These are phyloP conservation scores for Tausonia pullulans DNA, from an alignment of 1,284 basidiomycete species.

Conservation along the genomic window DNA sequence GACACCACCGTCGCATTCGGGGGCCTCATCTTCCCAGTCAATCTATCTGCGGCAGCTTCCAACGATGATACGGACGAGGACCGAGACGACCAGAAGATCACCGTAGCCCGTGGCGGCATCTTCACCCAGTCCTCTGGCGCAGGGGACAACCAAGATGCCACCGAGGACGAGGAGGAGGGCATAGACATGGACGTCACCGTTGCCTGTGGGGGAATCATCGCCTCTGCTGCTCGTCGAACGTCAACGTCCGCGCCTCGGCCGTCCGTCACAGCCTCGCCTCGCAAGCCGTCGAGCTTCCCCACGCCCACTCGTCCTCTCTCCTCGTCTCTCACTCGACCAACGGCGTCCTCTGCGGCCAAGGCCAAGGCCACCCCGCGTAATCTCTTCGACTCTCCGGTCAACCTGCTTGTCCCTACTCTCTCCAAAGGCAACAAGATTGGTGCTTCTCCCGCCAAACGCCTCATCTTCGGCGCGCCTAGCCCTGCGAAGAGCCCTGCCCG, in stretches of 20 bases:
- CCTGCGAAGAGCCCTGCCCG: too few species aligned
- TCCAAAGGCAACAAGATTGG: too few species aligned
- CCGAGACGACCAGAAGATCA: slow-evolving; percentile 21
- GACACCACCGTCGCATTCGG: slow-evolving; percentile 33
- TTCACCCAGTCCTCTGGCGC: background rate
- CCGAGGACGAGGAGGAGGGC: slow-evolving; percentile 7
- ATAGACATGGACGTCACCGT: slow-evolving; percentile 29
- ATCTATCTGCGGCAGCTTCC: background rate
- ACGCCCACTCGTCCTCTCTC: slow-evolving; percentile 20
- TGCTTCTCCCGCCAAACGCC: too few species aligned
- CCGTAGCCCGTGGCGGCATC: slow-evolving; percentile 22
- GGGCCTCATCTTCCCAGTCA: slow-evolving; percentile 23
- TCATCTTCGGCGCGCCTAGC: too few species aligned
- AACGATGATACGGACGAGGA: slow-evolving; percentile 17
- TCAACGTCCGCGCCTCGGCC: slow-evolving; percentile 11
- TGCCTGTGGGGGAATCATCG: slow-evolving; percentile 26
- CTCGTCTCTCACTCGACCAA: slow-evolving; percentile 30
- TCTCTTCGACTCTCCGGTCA: slow-evolving; percentile 11
- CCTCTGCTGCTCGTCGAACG: background rate
- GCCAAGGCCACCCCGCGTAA: slow-evolving; percentile 9
- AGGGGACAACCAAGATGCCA: background rate
- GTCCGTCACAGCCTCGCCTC: slow-evolving; percentile 11
- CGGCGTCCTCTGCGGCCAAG: slow-evolving; percentile 26
- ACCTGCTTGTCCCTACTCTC: background rate
- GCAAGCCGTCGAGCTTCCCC: slow-evolving; percentile 16